Conservation (phyloP, 2,329 filamentous ascomycete species). For the Clonostachys rhizophaga region DNA sequence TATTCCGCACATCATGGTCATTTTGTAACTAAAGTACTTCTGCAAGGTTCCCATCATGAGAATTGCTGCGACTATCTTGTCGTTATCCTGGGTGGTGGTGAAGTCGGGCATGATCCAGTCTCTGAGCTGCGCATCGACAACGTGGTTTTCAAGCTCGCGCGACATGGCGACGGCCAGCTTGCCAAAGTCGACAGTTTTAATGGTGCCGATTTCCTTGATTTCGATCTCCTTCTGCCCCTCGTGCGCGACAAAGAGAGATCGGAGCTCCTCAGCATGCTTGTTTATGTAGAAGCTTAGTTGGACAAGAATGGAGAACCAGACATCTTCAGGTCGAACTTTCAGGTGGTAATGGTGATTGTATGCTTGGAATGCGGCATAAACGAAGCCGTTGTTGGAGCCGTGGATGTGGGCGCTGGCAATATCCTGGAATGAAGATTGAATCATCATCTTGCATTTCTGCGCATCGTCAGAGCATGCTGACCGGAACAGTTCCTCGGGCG, state of each 20-base stretch:
- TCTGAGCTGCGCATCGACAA: slow-evolving; percentile 31
- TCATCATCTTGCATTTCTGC: neutral
- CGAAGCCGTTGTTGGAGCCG: slow-evolving; percentile 26
- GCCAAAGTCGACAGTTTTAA: slow-evolving; percentile 7
- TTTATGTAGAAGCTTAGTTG: slow-evolving; percentile 43
- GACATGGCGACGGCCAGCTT: slow-evolving; percentile 28
- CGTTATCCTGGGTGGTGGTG: slow-evolving; percentile 38
- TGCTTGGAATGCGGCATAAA: slow-evolving; percentile 26
- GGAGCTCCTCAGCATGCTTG: slow-evolving; percentile 34
- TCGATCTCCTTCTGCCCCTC: slow-evolving; percentile 16
- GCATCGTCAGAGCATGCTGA: too few relatives aligned
- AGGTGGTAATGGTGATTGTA: slow-evolving; percentile 40
- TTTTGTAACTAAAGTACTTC: slow-evolving; percentile 36
- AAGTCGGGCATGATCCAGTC: slow-evolving; percentile 47
- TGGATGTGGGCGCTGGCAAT: neutral
- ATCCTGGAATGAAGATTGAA: neutral
- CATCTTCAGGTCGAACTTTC: slow-evolving; percentile 42
- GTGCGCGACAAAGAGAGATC: slow-evolving; percentile 33
- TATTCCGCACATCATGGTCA: slow-evolving; percentile 34
- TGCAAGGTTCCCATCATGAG: slow-evolving; percentile 47
- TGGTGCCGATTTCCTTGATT: slow-evolving; percentile 2
- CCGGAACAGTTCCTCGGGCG: too few relatives aligned
- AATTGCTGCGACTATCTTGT: slow-evolving; percentile 34
- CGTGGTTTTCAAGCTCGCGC: slow-evolving; percentile 27
- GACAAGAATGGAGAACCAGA: slow-evolving; percentile 45